Conservation (phyloP, 2,329 filamentous ascomycete species). For the Claviceps spartinae region DNA sequence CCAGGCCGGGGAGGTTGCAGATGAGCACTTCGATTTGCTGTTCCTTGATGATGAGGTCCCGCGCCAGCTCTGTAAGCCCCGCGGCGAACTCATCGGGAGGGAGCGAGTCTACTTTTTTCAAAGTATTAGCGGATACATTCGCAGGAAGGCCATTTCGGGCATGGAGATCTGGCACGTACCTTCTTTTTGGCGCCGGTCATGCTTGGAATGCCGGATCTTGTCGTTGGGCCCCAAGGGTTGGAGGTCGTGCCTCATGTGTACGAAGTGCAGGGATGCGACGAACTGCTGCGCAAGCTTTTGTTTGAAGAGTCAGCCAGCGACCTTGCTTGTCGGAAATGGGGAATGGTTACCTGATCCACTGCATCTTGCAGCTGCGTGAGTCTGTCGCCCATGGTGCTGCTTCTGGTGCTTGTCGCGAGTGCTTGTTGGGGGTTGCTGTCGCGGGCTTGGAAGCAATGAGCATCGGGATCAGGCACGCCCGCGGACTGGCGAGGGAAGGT, state of each 20-base stretch:
- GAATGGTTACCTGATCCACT: slow-evolving; percentile 53
- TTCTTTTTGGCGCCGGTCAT: slow-evolving; percentile 37
- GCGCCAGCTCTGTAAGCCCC: slow-evolving; percentile 58
- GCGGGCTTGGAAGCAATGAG: not conserved
- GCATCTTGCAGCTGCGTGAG: slow-evolving; percentile 77
- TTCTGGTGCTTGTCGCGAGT: not conserved
- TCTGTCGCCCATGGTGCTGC: slow-evolving; percentile 50
- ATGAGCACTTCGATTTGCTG: slow-evolving; percentile 74
- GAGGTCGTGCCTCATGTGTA: slow-evolving; percentile 55
- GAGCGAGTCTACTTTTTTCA: slow-evolving; percentile 41
- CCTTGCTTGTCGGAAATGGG: not conserved
- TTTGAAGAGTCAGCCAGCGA: not conserved
- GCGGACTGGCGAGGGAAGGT: not conserved
- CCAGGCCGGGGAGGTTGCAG: slow-evolving; percentile 59
- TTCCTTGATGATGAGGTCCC: slow-evolving; percentile 65
- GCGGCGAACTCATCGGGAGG: slow-evolving; percentile 50
- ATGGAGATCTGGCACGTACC: slow-evolving; percentile 19
- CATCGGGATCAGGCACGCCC: not conserved
- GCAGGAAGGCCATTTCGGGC: not conserved
- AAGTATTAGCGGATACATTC: slow-evolving; percentile 1
- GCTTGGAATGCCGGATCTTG: slow-evolving; percentile 44
- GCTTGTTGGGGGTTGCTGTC: no score
- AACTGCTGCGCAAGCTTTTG: slow-evolving; percentile 53
- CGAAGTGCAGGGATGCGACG: slow-evolving; percentile 51
- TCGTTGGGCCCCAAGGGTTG: slow-evolving; percentile 44